Base-by-base conservation (phyloP, 768 basidiomycete genomes). In the Mycena galopus region DNA sequence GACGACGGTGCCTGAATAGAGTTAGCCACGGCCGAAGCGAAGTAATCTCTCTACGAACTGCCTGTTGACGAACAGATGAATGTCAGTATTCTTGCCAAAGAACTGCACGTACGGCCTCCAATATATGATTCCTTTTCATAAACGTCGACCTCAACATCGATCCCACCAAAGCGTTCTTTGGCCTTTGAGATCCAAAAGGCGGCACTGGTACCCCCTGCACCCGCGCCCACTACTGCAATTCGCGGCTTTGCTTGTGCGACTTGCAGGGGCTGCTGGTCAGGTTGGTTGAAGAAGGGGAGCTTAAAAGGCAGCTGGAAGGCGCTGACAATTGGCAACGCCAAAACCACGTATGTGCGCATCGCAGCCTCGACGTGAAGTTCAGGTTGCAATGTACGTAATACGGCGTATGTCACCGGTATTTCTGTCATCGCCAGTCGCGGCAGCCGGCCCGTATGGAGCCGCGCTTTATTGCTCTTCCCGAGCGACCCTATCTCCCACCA, bases 151-250 rank as follows among this genome's bases (percentile, higher is more conserved):
- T 94, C 91, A 4, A 95, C 86, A 67, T 93, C 86, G 37, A 95
- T 74, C 3, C 88, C 16, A 44, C 42, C 90, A 68, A 87, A 91
- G 29, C 93, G 85, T 74, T 93, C 87, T 75, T 92, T 91, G 30
- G 93, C 94, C 78, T 93, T 93, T 23, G 89, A 88, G 64, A 97
- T 91, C 92, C 96, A 94, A 78, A 90, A 94, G 3, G 91, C 95
- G 25, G 96, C 94, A 29, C 94, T 93, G 19, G 89, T 90, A 11
- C 96, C 96, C 12, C 87, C 95, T 17, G 96, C 96, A 30, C 96
- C 96, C 0, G 96, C 96, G 21, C 96, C 96, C 65, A 98, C 89
- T 77, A 98, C 91, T 10, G 96, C 96, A 75, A 98, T 87, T 57
- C 92, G 83, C 55, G 91, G 88, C 0, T 85, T 77, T 21, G 72